Base-by-base conservation (phyloP, 2,329 filamentous ascomycete genomes). In the Ascochyta rabiei region DNA sequence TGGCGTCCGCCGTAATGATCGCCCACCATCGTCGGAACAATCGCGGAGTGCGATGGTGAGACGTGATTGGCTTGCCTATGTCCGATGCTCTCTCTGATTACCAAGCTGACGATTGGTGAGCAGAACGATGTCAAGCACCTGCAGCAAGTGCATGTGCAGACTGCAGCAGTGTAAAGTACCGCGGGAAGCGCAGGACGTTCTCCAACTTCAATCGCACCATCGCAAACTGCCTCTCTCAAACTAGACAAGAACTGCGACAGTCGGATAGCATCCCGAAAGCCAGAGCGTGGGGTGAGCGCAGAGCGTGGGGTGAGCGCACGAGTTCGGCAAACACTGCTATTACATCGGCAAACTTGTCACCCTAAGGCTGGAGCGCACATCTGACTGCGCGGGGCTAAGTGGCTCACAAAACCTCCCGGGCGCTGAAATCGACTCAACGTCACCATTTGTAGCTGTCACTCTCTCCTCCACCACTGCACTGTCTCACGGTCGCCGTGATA, bases 321-420 rank as follows among this genome's bases (percentile, higher is more conserved):
- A 37, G 46, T 49, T 57, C 48, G 54, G 54, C 54, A 57, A 49
- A 44, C 26, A 33, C 43, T 42, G 12, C 42, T 42, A 41, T 55
- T 50, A 55, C 52, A 48, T 21, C 41, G 52, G 52, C 23, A 37
- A 31, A 46, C 19, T 23, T 48, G 53, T 51, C 48, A 52, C 5
- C 38, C 24, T 26, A 48, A 47, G 24, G 39, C 28, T n/a, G 10
- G 12, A 30, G 5, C 46, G 35, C 42, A 42, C 38, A 43, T 52
- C 54, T 45, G 54, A 57, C 41, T 38, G 39, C 43, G 48, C 44
- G 49, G 53, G 54, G 54, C 54, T 53, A 40, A 48, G n/a, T 48
- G 44, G 48, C 54, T 57, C 45, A 46, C 49, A 53, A 56, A 48
- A 48, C 53, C 48, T 48, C 44, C 21, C 48, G 52, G 28, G 31